phyloP scores from a whole-genome alignment of 1,284 basidiomycete species.

The Puccinia novopanici region DNA sequence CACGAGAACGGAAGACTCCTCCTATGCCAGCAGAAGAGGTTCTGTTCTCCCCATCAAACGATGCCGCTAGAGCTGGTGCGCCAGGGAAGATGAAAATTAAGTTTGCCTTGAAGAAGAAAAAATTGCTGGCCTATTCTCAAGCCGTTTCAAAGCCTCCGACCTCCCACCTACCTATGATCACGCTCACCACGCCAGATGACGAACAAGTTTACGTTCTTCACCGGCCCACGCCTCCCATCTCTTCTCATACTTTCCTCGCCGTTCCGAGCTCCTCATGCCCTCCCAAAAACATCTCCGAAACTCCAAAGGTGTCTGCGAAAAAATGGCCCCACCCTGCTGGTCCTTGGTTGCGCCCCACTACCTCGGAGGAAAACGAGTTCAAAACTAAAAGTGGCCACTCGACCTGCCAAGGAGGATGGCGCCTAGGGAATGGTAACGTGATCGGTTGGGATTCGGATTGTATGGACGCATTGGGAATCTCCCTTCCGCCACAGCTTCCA shows the following conservation, averaged over 20 bases:
- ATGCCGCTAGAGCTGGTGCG: background rate
- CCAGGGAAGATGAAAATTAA: background rate
- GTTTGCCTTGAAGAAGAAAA: slow-evolving; percentile 5
- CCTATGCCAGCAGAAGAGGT: background rate
- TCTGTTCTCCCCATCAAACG: slow-evolving; percentile 18
- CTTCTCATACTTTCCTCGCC: background rate
- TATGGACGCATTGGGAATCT: slow-evolving; percentile 14
- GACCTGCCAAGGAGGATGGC: slow-evolving; percentile 4
- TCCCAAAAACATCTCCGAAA: background rate
- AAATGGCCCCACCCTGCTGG: slow-evolving; percentile 40
- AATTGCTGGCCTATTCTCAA: background rate
- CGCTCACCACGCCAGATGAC: slow-evolving; percentile 29
- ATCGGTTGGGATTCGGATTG: slow-evolving; percentile 25
- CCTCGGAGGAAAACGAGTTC: slow-evolving; percentile 8
- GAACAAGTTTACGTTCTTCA: slow-evolving; percentile 31
- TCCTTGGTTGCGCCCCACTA: slow-evolving; percentile 31
- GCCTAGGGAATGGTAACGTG: slow-evolving; percentile 22
- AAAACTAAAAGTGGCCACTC: background rate
- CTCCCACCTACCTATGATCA: slow-evolving; percentile 26
- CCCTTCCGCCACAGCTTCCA: slow-evolving; percentile 25
- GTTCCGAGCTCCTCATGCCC: slow-evolving; percentile 20
- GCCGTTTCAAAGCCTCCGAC: background rate
- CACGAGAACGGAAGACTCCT: background rate
- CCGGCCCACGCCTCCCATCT: slow-evolving; percentile 17
- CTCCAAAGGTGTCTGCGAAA: background rate